Conservation (phyloP, 441 rosid species). For the Geranium incanum region DNA sequence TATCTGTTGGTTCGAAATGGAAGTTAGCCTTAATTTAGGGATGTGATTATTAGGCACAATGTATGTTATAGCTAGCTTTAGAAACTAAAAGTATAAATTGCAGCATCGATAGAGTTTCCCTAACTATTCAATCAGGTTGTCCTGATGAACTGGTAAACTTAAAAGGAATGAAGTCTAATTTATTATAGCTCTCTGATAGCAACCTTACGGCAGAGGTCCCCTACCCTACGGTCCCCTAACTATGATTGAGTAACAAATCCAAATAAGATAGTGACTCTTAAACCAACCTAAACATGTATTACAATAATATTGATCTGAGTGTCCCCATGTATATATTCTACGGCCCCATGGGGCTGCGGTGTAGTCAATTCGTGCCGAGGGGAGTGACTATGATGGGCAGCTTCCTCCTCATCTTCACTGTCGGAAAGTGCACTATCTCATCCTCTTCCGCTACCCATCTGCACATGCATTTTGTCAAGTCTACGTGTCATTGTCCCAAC, state of each 20-base stretch:
- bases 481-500: background rate
- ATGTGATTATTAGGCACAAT: background rate
- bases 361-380: constrained; percentile 11
- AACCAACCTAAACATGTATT: background rate
- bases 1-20: background rate
- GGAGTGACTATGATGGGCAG: constrained; percentile 57
- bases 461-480: constrained; percentile 19
- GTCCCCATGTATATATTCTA: background rate
- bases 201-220: background rate
- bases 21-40: background rate
- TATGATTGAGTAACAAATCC: background rate
- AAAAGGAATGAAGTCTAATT: too few relatives aligned
- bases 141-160: too few relatives aligned
- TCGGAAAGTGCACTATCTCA: constrained; percentile 68
- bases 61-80: too few relatives aligned
- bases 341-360: background rate
- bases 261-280: background rate
- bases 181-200: too few relatives aligned
- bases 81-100: too few relatives aligned
- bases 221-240: background rate
- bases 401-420: constrained; percentile 78
- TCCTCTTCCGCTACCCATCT: constrained; percentile 82
- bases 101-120: too few relatives aligned
- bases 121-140: too few relatives aligned
- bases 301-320: background rate